phyloP scores from a whole-genome alignment of 2,329 filamentous ascomycete genomes.

The Aureobasidium sp. region DNA sequence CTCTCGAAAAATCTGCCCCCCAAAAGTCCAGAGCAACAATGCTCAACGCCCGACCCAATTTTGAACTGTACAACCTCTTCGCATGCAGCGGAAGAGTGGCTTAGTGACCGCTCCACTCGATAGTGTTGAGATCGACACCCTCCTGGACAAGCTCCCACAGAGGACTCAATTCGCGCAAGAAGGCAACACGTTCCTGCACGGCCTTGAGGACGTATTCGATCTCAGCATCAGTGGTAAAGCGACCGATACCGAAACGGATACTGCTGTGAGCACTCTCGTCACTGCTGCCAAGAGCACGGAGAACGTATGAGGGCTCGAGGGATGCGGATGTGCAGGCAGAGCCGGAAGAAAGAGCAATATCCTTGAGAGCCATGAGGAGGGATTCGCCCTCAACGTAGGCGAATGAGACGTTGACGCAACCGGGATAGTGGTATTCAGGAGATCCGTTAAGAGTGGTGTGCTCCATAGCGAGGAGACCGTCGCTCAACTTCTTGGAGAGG shows the following conservation, averaged over 20 bases:
- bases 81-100: background rate
- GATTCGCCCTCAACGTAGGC: constrained; percentile 98
- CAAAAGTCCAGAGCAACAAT: background rate
- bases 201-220: constrained; percentile 97
- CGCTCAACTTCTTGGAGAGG: constrained; percentile 75
- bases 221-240: constrained; percentile 90
- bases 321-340: constrained; percentile 97
- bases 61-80: background rate
- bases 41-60: background rate
- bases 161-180: constrained; percentile 89
- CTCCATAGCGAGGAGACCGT: constrained; percentile 79
- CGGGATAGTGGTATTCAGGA: constrained; percentile 76
- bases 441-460: constrained; percentile 91
- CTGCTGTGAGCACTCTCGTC: constrained; percentile 97
- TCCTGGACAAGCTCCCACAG: constrained; percentile 98
- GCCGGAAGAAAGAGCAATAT: constrained; percentile 92
- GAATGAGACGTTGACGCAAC: constrained; percentile 97
- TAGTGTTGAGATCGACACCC: constrained; percentile 88
- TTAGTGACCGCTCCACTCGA: constrained; percentile 97
- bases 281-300: constrained; percentile 88
- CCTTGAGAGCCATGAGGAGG: constrained; percentile 94
- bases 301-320: constrained; percentile 90
- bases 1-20: background rate
- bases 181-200: constrained; percentile 81
- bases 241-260: constrained; percentile 94